Percentiles rank a stretch among this genome's conserved stretches.
Evolutionary conservation across 768 basidiomycete species (phyloP).

Genomic region (Asterophora parasitica): DNA sequence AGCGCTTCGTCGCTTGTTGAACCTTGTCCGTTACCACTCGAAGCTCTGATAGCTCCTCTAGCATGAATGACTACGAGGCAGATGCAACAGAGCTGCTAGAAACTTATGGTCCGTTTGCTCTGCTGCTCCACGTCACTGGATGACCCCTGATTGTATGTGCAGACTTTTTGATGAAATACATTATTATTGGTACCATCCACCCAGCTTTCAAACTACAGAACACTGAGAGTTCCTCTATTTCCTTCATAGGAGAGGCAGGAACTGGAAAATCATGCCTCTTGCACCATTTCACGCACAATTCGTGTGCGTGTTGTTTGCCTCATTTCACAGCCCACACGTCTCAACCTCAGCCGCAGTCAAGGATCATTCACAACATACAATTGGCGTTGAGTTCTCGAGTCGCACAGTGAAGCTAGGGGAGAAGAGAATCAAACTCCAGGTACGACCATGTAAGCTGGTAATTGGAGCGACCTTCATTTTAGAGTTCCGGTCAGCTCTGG

Average conservation of each 20-base stretch:
- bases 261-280: conserved; percentile 96
- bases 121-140: background rate
- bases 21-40: background rate
- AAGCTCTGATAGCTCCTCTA: conserved; percentile 19
- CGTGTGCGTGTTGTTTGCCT: conserved; percentile 58
- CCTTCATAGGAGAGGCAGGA: conserved; percentile 79
- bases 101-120: conserved; percentile 69
- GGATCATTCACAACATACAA: conserved; percentile 95
- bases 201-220: conserved; percentile 7
- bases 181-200: conserved; percentile 73
- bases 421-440: conserved; percentile 94
- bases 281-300: conserved; percentile 94
- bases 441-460: conserved; percentile 27
- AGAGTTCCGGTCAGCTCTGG: conserved; percentile 62
- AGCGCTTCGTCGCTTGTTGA: background rate
- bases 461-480: background rate
- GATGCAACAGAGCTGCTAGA: conserved; percentile 92
- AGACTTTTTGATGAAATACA: conserved; percentile 99
- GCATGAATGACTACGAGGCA: conserved; percentile 67
- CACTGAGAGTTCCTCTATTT: background rate
- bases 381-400: conserved; percentile 97
- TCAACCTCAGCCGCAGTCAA: conserved; percentile 58
- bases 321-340: background rate
- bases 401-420: conserved; percentile 90
- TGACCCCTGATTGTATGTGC: conserved; percentile 16